A percentile compares a stretch with the other conserved stretches of the same genome.
phyloP scores from a whole-genome alignment of 805 yeast species.

The Candida ipomoeae region DNA sequence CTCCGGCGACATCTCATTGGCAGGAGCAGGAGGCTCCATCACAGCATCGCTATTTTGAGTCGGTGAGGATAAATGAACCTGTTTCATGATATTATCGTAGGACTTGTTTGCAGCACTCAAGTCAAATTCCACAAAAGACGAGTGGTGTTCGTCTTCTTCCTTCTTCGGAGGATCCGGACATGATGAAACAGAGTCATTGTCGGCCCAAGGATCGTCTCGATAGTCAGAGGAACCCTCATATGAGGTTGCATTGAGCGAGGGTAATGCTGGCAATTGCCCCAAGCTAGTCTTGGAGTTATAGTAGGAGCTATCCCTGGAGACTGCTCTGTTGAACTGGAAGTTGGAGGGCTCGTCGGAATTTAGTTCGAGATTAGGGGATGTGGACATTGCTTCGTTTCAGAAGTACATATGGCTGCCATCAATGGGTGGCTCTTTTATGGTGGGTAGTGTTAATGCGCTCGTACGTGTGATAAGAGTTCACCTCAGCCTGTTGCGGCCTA shows the following conservation, averaged over 20 bases:
- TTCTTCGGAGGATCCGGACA: not conserved
- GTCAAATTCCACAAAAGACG: slow-evolving; percentile 26
- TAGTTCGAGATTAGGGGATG: not conserved
- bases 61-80: slow-evolving; percentile 6
- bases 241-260: slow-evolving; percentile 6
- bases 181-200: not conserved
- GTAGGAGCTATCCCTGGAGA: slow-evolving; percentile 8
- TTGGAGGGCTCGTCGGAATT: not conserved
- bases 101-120: slow-evolving; percentile 14
- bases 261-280: slow-evolving; percentile 14
- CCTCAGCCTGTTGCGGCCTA: not conserved
- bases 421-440: not conserved
- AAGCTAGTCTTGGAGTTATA: slow-evolving; percentile 11
- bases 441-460: not conserved
- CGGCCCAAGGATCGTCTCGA: not conserved
- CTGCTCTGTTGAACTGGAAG: not conserved
- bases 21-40: not conserved
- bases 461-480: not conserved
- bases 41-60: not conserved
- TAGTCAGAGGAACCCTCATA: not conserved
- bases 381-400: not conserved
- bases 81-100: slow-evolving; percentile 7
- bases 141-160: not conserved
- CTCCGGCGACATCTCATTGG: not conserved
- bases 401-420: not conserved